phyloP scores from a whole-genome alignment of 129 eudicot genomes.

The Erigeron canadensis region DNA sequence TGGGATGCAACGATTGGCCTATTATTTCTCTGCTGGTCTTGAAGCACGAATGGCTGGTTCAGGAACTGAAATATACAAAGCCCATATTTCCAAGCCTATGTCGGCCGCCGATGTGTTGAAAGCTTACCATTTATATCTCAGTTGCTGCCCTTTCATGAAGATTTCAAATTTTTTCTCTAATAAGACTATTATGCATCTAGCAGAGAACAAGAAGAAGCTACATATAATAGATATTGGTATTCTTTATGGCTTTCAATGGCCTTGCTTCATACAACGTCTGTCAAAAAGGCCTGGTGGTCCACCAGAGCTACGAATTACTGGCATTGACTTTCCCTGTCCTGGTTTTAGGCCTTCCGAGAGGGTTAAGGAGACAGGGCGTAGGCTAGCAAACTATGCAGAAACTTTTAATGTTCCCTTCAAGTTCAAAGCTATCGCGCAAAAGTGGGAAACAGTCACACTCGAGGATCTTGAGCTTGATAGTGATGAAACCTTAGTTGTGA shows the following conservation, averaged over 20 bases:
- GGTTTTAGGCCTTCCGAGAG: conserved; percentile 72
- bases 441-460: conserved; percentile 62
- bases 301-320: conserved; percentile 75
- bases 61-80: conserved; percentile 57
- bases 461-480: conserved; percentile 59
- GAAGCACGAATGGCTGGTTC: conserved; percentile 88
- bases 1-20: conserved; percentile 83
- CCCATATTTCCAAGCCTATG: conserved; percentile 40
- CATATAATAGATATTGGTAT: conserved; percentile 78
- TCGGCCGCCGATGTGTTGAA: conserved; percentile 71
- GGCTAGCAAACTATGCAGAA: conserved; percentile 67
- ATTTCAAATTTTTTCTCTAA: conserved; percentile 68
- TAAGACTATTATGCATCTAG: conserved; percentile 49
- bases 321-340: conserved; percentile 71
- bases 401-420: conserved; percentile 64
- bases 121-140: conserved; percentile 71
- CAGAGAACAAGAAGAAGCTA: conserved; percentile 46
- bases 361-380: conserved; percentile 78
- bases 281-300: conserved; percentile 74
- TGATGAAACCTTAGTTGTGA: conserved; percentile 62
- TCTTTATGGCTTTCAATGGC: conserved; percentile 84
- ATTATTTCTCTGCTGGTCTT: conserved; percentile 71
- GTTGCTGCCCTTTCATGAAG: conserved; percentile 61
- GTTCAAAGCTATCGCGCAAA: conserved; percentile 71
- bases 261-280: conserved; percentile 70